Evolutionary conservation across 1,284 basidiomycete species (phyloP).

Genomic region (Porodaedalea pini): DNA sequence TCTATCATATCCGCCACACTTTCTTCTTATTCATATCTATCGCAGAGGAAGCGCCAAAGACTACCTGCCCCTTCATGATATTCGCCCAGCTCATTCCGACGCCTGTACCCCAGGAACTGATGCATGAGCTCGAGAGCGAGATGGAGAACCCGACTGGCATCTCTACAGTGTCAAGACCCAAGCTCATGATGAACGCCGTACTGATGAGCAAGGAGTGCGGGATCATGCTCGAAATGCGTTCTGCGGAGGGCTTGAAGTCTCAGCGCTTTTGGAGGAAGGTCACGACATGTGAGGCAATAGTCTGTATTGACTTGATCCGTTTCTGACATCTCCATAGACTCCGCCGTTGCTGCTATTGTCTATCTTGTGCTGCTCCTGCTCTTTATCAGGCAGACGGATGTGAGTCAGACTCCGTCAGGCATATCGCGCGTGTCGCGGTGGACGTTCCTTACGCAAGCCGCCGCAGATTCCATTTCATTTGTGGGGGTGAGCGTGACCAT

Average conservation of each 20-base stretch:
- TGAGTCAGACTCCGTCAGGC: slow-evolving; percentile 73
- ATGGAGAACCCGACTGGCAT: slow-evolving; percentile 68
- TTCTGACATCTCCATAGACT: slow-evolving; percentile 48
- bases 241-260: slow-evolving; percentile 68
- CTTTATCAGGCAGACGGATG: slow-evolving; percentile 69
- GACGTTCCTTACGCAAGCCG: slow-evolving; percentile 74
- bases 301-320: not conserved
- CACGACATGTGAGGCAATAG: slow-evolving; percentile 62
- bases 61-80: slow-evolving; percentile 61
- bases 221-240: slow-evolving; percentile 60
- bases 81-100: slow-evolving; percentile 58
- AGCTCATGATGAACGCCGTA: slow-evolving; percentile 56
- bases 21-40: not conserved
- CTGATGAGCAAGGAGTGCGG: slow-evolving; percentile 78
- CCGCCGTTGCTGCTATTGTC: slow-evolving; percentile 61
- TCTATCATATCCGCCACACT: slow-evolving; percentile 17
- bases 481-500: slow-evolving; percentile 46
- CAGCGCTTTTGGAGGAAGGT: slow-evolving; percentile 76
- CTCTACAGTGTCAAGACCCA: slow-evolving; percentile 52
- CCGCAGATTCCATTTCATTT: slow-evolving; percentile 78
- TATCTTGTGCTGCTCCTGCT: slow-evolving; percentile 68
- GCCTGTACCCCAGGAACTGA: slow-evolving; percentile 45
- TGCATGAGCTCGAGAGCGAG: slow-evolving; percentile 70
- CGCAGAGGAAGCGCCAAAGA: slow-evolving; percentile 47
- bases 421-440: slow-evolving; percentile 77